Base-by-base conservation (phyloP, 768 basidiomycete species). In the Mycena haematopus region DNA sequence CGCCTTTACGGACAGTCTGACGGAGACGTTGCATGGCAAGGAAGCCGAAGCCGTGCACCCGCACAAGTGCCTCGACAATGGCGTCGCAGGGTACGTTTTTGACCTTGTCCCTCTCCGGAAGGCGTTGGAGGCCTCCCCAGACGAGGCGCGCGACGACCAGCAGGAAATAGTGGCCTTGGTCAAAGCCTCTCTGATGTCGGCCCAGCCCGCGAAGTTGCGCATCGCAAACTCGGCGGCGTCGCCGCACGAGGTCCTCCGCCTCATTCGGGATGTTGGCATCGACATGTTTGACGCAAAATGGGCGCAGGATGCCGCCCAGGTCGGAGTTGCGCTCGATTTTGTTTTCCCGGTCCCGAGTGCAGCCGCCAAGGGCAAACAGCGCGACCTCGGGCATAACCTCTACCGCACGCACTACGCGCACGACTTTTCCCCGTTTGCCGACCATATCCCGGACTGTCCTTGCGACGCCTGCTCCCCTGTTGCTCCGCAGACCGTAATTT, bases 291-390 rank as follows among this genome's bases (percentile, higher is more conserved):
- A 94, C 68, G 82, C 84, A 0, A 78, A 79, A 9, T 95, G 90
- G 88, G 91, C 86, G 0, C 84, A 88, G 62, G 74, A 78, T 3
- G 86, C 88, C 0, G 91, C 91, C 1, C 81, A 86, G 54, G 65
- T 85, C 3, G 94, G 94, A 14, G 76, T 95, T 17, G 91, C 88
- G 0, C 77, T 96, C 8, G 93, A 95, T 68, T 94, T 95, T 71
- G 70, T 69, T 4, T 95, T 96, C 71, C 93, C 91, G 0, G 80
- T 74, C 5, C 65, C 64, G 29, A 50, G 63, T 40, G 15, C 13
- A 6, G 24, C 36, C 19, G 19, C 40, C 46, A n/a, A 52, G 64
- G 24, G 74, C 72, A 17, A 79, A 73, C 66, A 27, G 7, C 65
- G 65, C 10, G 80, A 85, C 45, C 67, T 93, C 9, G 93, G 92